Base-by-base conservation (phyloP, 176 grass and related monocot genomes). In the Themeda triandra region DNA sequence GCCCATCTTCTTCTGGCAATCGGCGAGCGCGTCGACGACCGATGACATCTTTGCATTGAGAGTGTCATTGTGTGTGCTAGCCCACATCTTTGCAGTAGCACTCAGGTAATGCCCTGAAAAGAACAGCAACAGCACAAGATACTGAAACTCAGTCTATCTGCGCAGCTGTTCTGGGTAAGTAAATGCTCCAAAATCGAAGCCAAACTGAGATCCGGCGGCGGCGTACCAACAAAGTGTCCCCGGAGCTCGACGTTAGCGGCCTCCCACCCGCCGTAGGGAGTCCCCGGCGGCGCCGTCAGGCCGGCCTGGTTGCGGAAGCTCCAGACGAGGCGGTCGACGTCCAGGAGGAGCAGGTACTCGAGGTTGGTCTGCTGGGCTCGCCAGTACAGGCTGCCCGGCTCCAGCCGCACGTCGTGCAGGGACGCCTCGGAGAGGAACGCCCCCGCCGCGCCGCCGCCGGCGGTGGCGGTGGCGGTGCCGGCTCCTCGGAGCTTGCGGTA, bases 31-130 rank as follows among this genome's bases (percentile, higher is more conserved):
- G 8, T 95, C 83, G 19, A 96, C 83, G 2, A 98, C 73, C 0
- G 81, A 73, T 1, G 69, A 79, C 96, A 98, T 98, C 75, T 91
- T 94, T 7, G 58, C 71, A 25, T 81, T 67, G 27, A 98, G 87
- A 3, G 87, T 94, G 15, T 86, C 76, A 78, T 98, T 98, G 65
- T 95, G 89, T 1, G 96, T 95, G 80, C 91, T 95, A 41, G 96
- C 93, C 96, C 96, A 98, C 88, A 95, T 91, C 80, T 87, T 90
- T 73, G 96, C 91, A 25, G 85, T 79, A 56, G 96, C 85, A 85
- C 91, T 98, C 89, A 98, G 74, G 86, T 98, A 98, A 82, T 98
- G 96, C 77, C 96, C 96, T 95, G 90, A 69, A 74, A 86, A 76
- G 30, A 77, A 70, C 6, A 82, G 63, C 6, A 82, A 13, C 36